phyloP scores from a whole-genome alignment of 2,329 filamentous ascomycete genomes.

The Alternaria triticina region DNA sequence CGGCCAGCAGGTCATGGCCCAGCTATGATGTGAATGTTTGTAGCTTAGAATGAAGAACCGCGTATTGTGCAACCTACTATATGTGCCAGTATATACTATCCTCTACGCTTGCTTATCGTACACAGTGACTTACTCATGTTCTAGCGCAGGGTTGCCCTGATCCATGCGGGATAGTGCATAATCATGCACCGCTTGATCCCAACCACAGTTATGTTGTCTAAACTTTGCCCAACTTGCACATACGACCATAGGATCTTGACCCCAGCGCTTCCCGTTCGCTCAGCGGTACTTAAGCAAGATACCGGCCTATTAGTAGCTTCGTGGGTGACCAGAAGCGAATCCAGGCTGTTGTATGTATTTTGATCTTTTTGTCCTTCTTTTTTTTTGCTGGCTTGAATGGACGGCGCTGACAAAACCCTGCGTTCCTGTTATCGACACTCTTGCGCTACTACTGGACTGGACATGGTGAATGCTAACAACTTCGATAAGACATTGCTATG shows the following conservation, averaged over 20 bases:
- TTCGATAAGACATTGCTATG: background rate
- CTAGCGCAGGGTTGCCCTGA: background rate
- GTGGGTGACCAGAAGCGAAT: background rate
- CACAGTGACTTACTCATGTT: background rate
- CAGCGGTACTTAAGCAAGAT: background rate
- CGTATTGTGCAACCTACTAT: background rate
- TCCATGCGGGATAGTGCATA: too few species aligned
- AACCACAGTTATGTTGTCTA: background rate
- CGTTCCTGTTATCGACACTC: background rate
- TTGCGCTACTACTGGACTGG: background rate
- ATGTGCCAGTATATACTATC: background rate
- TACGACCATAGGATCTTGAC: background rate
- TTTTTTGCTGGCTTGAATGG: background rate
- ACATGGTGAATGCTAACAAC: background rate
- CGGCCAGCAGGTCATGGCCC: background rate
- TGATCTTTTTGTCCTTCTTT: background rate
- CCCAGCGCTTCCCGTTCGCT: background rate
- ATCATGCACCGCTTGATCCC: background rate
- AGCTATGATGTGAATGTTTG: background rate
- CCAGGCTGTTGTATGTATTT: background rate
- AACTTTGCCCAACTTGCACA: background rate
- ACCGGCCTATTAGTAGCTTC: background rate
- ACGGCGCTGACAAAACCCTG: background rate
- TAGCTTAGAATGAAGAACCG: background rate
- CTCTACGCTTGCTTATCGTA: background rate